Conservation (phyloP, 164 flowering plant genomes). For the Aristolochia contorta region DNA sequence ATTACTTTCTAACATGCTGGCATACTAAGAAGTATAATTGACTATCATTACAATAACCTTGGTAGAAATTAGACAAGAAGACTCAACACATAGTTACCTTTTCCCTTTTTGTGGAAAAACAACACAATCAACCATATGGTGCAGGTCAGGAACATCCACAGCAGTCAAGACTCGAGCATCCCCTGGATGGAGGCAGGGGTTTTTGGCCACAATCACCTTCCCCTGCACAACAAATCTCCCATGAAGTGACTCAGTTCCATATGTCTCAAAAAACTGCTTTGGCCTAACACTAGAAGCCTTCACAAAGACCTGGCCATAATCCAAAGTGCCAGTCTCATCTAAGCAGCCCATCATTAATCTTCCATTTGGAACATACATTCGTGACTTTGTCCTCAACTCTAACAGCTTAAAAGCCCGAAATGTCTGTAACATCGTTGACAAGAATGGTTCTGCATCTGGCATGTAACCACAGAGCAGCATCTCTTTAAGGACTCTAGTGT, state of each 20-base stretch:
- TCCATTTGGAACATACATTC: constrained; percentile 59
- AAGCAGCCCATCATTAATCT: constrained; percentile 87
- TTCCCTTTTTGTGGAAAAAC: constrained; percentile 88
- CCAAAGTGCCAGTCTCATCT: constrained; percentile 70
- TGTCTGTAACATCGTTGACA: constrained; percentile 78
- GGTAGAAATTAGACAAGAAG: not conserved
- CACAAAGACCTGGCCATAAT: constrained; percentile 85
- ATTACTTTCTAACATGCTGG: not conserved
- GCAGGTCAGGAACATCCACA: constrained; percentile 55
- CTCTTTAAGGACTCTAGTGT: constrained; percentile 51
- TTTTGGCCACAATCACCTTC: constrained; percentile 73
- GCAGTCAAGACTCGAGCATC: constrained; percentile 77
- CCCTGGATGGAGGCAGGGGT: constrained; percentile 94
- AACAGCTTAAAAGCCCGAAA: constrained; percentile 60
- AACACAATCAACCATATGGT: constrained; percentile 86
- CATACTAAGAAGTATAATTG: not conserved
- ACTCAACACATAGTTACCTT: constrained; percentile 24
- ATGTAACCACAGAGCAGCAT: constrained; percentile 70
- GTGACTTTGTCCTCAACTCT: constrained; percentile 48
- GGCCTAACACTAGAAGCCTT: constrained; percentile 36
- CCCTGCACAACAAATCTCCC: constrained; percentile 27
- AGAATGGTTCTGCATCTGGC: constrained; percentile 76
- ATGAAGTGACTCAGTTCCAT: constrained; percentile 10
- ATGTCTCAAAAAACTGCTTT: constrained; percentile 1
- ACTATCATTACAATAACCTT: not conserved